A percentile compares a stretch with the other conserved stretches of the same genome.
Conservation (phyloP, 306 rosid genomes). For the Astragalus glycyphyllos region DNA sequence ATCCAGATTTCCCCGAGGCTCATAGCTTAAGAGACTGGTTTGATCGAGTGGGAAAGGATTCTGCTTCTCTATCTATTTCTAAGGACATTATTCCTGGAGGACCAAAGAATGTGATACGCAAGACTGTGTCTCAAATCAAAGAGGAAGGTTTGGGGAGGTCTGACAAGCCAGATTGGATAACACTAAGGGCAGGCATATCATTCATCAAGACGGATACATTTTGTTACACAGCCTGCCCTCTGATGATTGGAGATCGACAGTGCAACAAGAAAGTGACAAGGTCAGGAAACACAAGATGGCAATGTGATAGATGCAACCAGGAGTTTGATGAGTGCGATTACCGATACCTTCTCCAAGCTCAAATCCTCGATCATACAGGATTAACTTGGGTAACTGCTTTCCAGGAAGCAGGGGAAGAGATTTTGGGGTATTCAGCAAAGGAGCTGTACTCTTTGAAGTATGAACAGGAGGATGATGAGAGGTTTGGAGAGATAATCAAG, state of each 20-base stretch:
- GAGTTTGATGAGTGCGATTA: slow-evolving; percentile 93
- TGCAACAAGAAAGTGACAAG: slow-evolving; percentile 86
- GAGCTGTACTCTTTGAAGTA: slow-evolving; percentile 78
- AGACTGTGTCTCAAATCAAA: slow-evolving; percentile 88
- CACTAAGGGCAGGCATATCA: slow-evolving; percentile 79
- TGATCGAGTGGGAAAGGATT: slow-evolving; percentile 74
- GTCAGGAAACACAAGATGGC: slow-evolving; percentile 72
- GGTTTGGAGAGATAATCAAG: slow-evolving; percentile 69
- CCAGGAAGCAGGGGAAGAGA: slow-evolving; percentile 94
- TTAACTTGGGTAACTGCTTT: slow-evolving; percentile 97
- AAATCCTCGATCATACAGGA: slow-evolving; percentile 86
- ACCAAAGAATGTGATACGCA: slow-evolving; percentile 78
- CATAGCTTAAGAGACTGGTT: slow-evolving; percentile 76
- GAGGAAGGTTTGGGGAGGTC: slow-evolving; percentile 96
- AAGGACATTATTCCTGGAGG: slow-evolving; percentile 71
- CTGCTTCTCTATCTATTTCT: slow-evolving; percentile 75
- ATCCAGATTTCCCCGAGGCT: slow-evolving; percentile 85
- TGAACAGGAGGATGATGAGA: slow-evolving; percentile 72
- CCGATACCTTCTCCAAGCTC: slow-evolving; percentile 97
- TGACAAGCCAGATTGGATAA: slow-evolving; percentile 93
- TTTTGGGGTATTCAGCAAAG: slow-evolving; percentile 77
- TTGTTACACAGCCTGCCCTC: slow-evolving; percentile 95
- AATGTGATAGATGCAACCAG: slow-evolving; percentile 93
- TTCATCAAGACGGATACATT: slow-evolving; percentile 87
- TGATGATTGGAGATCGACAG: slow-evolving; percentile 94